Percentiles rank a stretch among this genome's conserved stretches.
Evolutionary conservation across 1,284 basidiomycete genomes (phyloP).

Genomic region (Cerrena zonata): DNA sequence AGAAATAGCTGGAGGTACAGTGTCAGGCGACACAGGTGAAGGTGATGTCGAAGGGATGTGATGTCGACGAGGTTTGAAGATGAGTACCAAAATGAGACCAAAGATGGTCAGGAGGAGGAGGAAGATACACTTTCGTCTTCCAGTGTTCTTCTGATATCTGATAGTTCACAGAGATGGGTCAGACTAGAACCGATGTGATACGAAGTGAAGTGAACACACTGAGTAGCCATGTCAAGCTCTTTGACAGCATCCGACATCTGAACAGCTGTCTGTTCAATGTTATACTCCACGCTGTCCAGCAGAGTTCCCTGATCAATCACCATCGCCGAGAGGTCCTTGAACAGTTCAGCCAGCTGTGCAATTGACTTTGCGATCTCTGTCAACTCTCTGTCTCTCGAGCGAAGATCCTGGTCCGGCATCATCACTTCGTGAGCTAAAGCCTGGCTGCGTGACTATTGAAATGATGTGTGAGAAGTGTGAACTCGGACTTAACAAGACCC

Average conservation of each 20-base stretch:
- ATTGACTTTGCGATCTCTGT: slow-evolving; percentile 91
- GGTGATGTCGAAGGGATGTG: slow-evolving; percentile 16
- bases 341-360: slow-evolving; percentile 85
- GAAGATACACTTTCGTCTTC: slow-evolving; percentile 88
- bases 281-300: slow-evolving; percentile 94
- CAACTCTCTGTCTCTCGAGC: slow-evolving; percentile 72
- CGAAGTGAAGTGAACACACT: slow-evolving; percentile 38
- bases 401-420: slow-evolving; percentile 47
- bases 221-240: slow-evolving; percentile 78
- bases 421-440: slow-evolving; percentile 34
- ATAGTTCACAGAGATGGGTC: slow-evolving; percentile 2
- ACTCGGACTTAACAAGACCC: slow-evolving; percentile 7
- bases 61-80: slow-evolving; percentile 70
- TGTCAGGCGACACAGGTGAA: slow-evolving; percentile 7
- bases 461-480: neutral
- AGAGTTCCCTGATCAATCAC: slow-evolving; percentile 98
- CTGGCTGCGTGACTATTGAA: slow-evolving; percentile 34
- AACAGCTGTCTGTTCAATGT: slow-evolving; percentile 86
- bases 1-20: neutral
- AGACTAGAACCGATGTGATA: slow-evolving; percentile 3
- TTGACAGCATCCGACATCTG: slow-evolving; percentile 80
- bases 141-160: slow-evolving; percentile 90
- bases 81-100: slow-evolving; percentile 73
- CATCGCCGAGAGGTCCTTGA: slow-evolving; percentile 87
- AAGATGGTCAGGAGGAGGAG: slow-evolving; percentile 86